Evolutionary conservation across 2,329 filamentous ascomycete species (phyloP), one percentile per base, ranked within the genome.

Genomic region (Penicillium sclerotigenum): DNA sequence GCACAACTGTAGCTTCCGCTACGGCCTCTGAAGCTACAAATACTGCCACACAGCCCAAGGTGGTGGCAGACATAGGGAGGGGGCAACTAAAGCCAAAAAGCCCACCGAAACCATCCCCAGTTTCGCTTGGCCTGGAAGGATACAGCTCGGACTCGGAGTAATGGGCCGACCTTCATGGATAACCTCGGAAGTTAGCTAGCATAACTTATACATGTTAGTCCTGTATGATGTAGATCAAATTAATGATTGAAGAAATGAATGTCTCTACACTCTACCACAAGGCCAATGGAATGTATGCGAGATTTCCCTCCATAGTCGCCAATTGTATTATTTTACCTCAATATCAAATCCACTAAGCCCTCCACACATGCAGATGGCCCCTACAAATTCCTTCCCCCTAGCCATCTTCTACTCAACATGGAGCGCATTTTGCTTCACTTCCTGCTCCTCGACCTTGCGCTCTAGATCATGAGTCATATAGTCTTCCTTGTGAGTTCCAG

Each of bases 401-500:
- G 3, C 3, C 4, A 9, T 29, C 4, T 9, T 24, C 47, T 62
- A 59, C 50, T 65, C 59, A 56, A 53, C 53, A 56, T 65, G 62
- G 40, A 58, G 16, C 13, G 46, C 33, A 26, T 62, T 58, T 34
- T 62, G 62, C 74, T 87, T 86, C 52, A 80, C 76, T 66, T 80
- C 76, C 43, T 84, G 81, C 68, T 85, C 82, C 52, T 79, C 76
- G 5, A 84, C 77, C 38, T 84, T 76, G 33, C 80, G 77, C 73
- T 87, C 83, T 37, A 88, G 67, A 66, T 88, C 85, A 59, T 78
- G 78, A 6, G 78, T 75, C 41, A 76, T 68, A 66, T 81, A 86
- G 29, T 81, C 75, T 42, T 75, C 70, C 68, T 78, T 80, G 61
- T 83, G 79, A 72, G 81, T 81, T 3, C 80, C 79, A 2, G 84